phyloP scores from a whole-genome alignment of 2,329 filamentous ascomycete genomes.

The Penicillium crustosum region DNA sequence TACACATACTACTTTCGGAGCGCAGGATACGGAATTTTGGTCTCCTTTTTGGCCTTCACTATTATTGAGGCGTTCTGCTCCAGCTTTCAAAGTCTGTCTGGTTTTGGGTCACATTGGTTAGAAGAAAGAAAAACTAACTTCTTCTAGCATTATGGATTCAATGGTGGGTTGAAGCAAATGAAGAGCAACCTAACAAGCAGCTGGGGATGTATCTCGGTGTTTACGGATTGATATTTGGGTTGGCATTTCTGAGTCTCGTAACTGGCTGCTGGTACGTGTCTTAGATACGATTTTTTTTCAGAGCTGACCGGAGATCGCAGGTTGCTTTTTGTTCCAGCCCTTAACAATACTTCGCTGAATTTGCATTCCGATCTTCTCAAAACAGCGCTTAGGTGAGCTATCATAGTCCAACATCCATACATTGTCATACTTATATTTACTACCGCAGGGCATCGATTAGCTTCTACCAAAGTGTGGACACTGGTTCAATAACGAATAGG shows the following conservation, averaged over 20 bases:
- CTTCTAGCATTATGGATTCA: conserved; percentile 16
- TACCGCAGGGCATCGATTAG: neutral
- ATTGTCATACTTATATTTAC: neutral
- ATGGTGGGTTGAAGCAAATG: conserved; percentile 12
- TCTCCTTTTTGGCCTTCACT: neutral
- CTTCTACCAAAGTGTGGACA: neutral
- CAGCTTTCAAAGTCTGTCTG: neutral
- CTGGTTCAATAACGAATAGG: neutral
- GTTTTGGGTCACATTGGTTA: neutral
- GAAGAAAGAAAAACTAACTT: neutral
- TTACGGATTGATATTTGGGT: conserved; percentile 11
- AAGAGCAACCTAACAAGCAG: conserved; percentile 14
- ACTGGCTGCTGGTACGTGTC: neutral
- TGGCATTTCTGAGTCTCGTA: conserved; percentile 3
- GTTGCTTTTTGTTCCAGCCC: neutral
- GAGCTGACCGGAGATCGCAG: neutral
- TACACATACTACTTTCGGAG: conserved; percentile 3
- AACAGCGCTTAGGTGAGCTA: neutral
- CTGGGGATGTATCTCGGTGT: conserved; percentile 16
- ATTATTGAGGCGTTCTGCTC: neutral
- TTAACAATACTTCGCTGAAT: conserved; percentile 1
- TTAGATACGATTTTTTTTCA: neutral
- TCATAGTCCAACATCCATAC: neutral
- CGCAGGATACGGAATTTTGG: neutral
- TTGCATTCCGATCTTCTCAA: conserved; percentile 4